Conservation (phyloP, 2,329 filamentous ascomycete genomes). For the Stagonosporopsis vannaccii region DNA sequence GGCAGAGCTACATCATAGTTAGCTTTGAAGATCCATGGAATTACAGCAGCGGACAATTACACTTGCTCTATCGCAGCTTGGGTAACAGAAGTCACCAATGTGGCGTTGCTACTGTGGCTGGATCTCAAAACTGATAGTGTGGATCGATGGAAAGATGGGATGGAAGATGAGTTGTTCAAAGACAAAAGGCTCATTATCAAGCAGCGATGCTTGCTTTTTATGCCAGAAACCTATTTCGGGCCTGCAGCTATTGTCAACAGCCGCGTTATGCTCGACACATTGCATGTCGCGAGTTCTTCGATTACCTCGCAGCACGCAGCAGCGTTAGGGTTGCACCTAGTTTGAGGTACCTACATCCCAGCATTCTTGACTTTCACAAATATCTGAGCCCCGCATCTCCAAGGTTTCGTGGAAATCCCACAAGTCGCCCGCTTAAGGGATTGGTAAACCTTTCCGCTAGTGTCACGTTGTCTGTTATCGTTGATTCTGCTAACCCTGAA, state of each 20-base stretch:
- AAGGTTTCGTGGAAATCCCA: slow-evolving; percentile 4
- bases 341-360: neutral
- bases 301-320: slow-evolving; percentile 3
- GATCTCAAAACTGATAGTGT: neutral
- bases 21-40: neutral
- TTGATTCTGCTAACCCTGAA: neutral
- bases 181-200: neutral
- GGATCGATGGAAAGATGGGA: neutral
- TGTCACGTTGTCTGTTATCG: slow-evolving; percentile 1
- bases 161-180: neutral
- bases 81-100: neutral
- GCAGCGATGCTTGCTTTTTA: slow-evolving; percentile 2
- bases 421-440: neutral
- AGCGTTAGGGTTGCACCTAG: slow-evolving; percentile 9
- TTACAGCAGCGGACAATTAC: neutral
- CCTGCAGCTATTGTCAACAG: slow-evolving; percentile 1
- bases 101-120: neutral
- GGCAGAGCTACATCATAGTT: neutral
- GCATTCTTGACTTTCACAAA: slow-evolving; percentile 4
- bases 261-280: slow-evolving; percentile 1
- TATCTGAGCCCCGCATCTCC: slow-evolving; percentile 6
- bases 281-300: neutral
- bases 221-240: neutral
- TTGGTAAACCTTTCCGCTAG: neutral
- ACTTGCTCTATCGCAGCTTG: neutral